Evolutionary conservation across 2,329 filamentous ascomycete genomes (phyloP).

Genomic region (Arachnopeziza araneosa): DNA sequence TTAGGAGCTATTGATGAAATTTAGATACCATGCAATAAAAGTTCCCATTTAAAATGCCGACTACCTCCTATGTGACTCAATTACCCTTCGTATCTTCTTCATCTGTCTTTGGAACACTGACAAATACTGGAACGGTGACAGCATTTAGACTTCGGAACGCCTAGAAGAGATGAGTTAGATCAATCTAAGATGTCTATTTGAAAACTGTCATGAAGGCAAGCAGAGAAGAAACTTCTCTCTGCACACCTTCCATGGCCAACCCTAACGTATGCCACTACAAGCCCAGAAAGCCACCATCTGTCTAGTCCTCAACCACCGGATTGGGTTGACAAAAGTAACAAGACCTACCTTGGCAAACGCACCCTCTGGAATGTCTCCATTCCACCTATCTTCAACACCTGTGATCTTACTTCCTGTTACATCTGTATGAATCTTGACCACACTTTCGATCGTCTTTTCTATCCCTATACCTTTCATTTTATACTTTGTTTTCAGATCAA

Average conservation of each 20-base stretch:
- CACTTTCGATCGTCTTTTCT: slow-evolving; percentile 44
- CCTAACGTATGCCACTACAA: slow-evolving; percentile 37
- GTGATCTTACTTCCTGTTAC: slow-evolving; percentile 37
- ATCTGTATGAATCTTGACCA: slow-evolving; percentile 41
- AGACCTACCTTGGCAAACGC: slow-evolving; percentile 45
- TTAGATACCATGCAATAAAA: not conserved
- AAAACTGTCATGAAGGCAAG: not conserved
- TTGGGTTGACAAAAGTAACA: slow-evolving; percentile 29
- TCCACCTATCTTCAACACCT: slow-evolving; percentile 50
- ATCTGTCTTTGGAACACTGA: slow-evolving; percentile 47
- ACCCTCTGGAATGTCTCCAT: slow-evolving; percentile 46
- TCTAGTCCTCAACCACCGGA: slow-evolving; percentile 32
- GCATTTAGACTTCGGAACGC: slow-evolving; percentile 47
- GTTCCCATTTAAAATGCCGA: not conserved
- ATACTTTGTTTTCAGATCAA: slow-evolving; percentile 50
- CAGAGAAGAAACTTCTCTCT: not conserved
- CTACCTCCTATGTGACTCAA: not conserved
- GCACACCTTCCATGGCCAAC: slow-evolving; percentile 17
- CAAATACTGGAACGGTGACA: slow-evolving; percentile 44
- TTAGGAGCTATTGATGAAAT: not conserved
- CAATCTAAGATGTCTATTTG: not conserved
- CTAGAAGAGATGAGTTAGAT: slow-evolving; percentile 27
- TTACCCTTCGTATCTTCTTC: slow-evolving; percentile 41
- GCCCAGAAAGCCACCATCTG: slow-evolving; percentile 27
- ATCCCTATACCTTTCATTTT: slow-evolving; percentile 46